Base-by-base conservation (phyloP, 2,329 filamentous ascomycete species). In the Botrytis tulipae region DNA sequence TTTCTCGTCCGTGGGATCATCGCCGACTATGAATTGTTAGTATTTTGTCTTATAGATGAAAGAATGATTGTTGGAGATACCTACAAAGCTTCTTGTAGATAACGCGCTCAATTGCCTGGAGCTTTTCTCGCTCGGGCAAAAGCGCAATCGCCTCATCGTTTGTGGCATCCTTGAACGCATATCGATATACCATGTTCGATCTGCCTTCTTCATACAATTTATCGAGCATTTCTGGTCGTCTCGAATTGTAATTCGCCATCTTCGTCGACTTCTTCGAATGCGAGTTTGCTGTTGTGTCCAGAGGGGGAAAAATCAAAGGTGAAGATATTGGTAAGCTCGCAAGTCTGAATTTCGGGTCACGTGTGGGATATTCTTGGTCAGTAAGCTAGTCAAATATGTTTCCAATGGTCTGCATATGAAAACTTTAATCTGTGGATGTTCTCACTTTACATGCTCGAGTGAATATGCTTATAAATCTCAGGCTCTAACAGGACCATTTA, bases 1-100 rank as follows among this genome's bases (percentile, higher is more conserved):
- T 54, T 16, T 1, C 48, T 54, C n/a, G n/a, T 54, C 25, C 0
- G 12, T n/a, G 48, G 25, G 4, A 10, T 6, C 10, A 7, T 14
- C 48, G 2, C 12, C 48, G 48, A 54, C 48, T 54, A 8, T 54
- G 25, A 54, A 7, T 7, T n/a, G 48, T 7, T 54, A 54, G 25
- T n/a, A 1, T 0, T n/a, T 16, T n/a, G 48, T 54, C 12, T 16
- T 7, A 14, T 4, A 51, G 6, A n/a, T 51, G 25, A 12, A 14
- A 51, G 12, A n/a, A 16, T 7, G 25, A n/a, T 14, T n/a, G 25
- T n/a, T n/a, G 25, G n/a, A 7, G 12, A 7, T 54, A 51, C 48
- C 16, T n/a, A 54, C 48, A 54, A 2, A 54, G 48, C 12, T 16
- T 54, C 1, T 54, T n/a, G 48, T 54, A 54, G 48, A 54, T 12